A percentile compares a stretch with the other conserved stretches of the same genome.
Evolutionary conservation across 768 basidiomycete species (phyloP).

Genomic region (Hygrophoropsis aurantiaca): DNA sequence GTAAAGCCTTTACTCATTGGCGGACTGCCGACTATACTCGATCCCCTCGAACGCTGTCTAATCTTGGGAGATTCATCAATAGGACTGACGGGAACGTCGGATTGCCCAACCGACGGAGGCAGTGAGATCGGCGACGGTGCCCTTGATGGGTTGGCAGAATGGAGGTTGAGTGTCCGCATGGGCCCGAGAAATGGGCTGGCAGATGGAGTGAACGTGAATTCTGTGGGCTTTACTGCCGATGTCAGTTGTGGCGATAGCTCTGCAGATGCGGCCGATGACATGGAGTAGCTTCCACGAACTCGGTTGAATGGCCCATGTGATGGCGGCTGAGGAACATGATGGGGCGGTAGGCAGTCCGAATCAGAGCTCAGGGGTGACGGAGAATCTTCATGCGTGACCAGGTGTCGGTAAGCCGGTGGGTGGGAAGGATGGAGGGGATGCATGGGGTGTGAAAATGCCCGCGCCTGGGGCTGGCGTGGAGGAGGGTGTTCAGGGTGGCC

Average conservation of each 20-base stretch:
- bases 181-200: constrained; percentile 82
- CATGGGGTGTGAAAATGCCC: constrained; percentile 29
- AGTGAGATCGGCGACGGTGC: constrained; percentile 71
- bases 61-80: constrained; percentile 28
- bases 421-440: constrained; percentile 44
- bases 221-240: constrained; percentile 25
- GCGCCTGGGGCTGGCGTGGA: constrained; percentile 21
- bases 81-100: constrained; percentile 31
- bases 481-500: constrained; percentile 12
- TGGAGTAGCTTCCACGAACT: constrained; percentile 24
- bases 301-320: constrained; percentile 25
- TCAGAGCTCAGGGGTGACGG: constrained; percentile 74
- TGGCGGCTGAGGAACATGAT: constrained; percentile 25
- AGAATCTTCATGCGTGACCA: constrained; percentile 53
- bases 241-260: constrained; percentile 27
- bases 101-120: constrained; percentile 44
- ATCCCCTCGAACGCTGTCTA: constrained; percentile 24
- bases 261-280: constrained; percentile 18
- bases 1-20: constrained; percentile 29
- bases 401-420: constrained; percentile 30
- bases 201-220: constrained; percentile 59
- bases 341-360: constrained; percentile 44
- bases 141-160: constrained; percentile 66
- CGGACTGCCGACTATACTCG: constrained; percentile 38
- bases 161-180: constrained; percentile 71